A percentile compares a stretch with the other conserved stretches of the same genome.
These are phyloP conservation scores for Elymus sibiricus DNA, from an alignment of 176 grass and related monocot genomes.

Conservation along the genomic window DNA sequence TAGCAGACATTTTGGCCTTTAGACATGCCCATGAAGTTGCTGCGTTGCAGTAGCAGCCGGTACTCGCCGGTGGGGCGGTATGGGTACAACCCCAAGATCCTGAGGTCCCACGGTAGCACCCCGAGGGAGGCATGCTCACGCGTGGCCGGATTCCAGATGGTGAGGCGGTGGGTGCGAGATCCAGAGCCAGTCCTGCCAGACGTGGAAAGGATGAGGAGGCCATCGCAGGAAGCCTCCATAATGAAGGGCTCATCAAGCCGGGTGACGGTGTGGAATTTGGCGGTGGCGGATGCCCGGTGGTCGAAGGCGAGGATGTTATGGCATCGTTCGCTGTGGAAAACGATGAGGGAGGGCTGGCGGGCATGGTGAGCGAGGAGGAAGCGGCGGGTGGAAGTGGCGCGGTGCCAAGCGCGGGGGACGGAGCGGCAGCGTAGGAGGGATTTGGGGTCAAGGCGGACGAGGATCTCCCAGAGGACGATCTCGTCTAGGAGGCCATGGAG, in stretches of 20 bases:
- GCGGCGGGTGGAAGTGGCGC: neutral
- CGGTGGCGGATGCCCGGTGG: neutral
- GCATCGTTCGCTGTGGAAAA: neutral
- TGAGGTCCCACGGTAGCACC: neutral
- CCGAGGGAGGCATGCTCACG: neutral
- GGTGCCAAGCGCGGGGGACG: neutral
- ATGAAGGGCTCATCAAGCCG: neutral
- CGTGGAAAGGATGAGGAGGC: neutral
- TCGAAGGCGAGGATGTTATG: neutral
- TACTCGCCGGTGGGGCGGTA: neutral
- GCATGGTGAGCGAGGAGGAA: neutral
- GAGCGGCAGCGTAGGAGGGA: neutral
- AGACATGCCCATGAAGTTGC: accelerated
- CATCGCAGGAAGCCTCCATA: neutral
- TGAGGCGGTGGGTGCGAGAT: neutral
- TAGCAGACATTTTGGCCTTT: neutral
- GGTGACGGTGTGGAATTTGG: neutral
- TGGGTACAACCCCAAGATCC: neutral
- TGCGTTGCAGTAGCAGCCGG: neutral
- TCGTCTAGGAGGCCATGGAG: neutral
- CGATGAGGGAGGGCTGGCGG: neutral
- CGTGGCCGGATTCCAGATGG: neutral
- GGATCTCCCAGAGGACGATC: neutral
- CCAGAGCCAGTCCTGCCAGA: neutral
- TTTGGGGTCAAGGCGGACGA: too few relatives aligned